Base-by-base conservation (phyloP, 169 alveolate species). In the Plasmodium gonderi region DNA sequence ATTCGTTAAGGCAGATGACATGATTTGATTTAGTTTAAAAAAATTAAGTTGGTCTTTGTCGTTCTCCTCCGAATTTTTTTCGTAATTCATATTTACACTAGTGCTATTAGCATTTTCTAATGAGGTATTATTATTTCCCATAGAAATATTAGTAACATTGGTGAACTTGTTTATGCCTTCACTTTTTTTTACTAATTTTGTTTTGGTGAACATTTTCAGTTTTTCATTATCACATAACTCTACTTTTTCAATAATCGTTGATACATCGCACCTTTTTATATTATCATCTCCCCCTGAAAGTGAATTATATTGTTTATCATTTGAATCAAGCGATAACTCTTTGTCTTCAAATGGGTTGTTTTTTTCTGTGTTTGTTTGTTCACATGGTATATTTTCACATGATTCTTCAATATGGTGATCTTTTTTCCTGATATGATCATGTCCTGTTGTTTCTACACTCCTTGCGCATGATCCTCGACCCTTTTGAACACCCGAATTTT, bases 1-100 rank as follows among this genome's bases (percentile, higher is more conserved):
- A 45, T 49, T 83, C 42, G 74, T 47, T 51, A 83, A 72, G 23
- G 83, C 64, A 1, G 76, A 26, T 31, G 92, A 83, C 92, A 83
- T 83, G 54, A 83, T 72, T 47, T 83, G 74, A 74, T 51, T 83
- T 83, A 29, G 64, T 54, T 72, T 69, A 20, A 69, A 83, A 45
- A 83, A 17, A n/a, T 83, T 64, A 20, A 83, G 60, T 26, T 44
- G 36, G 31, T 83, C 92, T 31, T 83, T 64, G 42, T 31, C 38
- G 29, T 67, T 1, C 17, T 67, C 20, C 9, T 42, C 14, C 31
- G 9, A 44, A 75, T 17, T 38, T 3, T 80, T 60, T 17, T 80
- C 68, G 17, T 40, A 44, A 42, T 42, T 80, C 33, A 36, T 45
- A n/a, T 72, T 40, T 0, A 17, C 40, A 40, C 64, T 45, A 12